phyloP scores from a whole-genome alignment of 352 stramenopile species.

The Phytophthora colocasiae region DNA sequence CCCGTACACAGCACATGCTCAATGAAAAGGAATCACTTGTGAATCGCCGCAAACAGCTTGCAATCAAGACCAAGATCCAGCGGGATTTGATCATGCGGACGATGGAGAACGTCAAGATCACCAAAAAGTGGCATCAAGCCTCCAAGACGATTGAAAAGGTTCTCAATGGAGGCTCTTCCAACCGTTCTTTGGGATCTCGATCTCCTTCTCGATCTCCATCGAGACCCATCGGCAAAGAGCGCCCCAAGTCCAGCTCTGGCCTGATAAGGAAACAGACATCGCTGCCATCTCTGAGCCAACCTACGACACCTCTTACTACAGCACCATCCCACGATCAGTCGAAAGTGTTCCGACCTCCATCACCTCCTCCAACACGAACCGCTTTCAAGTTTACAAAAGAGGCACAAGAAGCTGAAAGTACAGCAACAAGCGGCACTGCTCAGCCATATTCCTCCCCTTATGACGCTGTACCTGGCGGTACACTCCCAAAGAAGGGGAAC shows the following conservation, averaged over 20 bases:
- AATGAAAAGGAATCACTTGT: constrained; percentile 85
- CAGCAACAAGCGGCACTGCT: constrained; percentile 26
- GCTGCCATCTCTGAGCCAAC: constrained; percentile 40
- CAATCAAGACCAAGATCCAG: constrained; percentile 88
- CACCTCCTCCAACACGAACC: constrained; percentile 67
- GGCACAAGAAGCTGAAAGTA: constrained; percentile 42
- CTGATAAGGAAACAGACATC: constrained; percentile 49
- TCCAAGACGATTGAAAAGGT: constrained; percentile 84
- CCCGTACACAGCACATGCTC: constrained; percentile 83
- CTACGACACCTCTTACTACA: constrained; percentile 29
- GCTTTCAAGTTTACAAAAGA: constrained; percentile 83
- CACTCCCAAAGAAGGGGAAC: constrained; percentile 62
- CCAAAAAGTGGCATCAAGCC: constrained; percentile 86
- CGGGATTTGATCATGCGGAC: constrained; percentile 88
- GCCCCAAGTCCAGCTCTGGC: constrained; percentile 67
- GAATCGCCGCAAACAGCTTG: constrained; percentile 77
- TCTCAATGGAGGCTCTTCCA: constrained; percentile 46
- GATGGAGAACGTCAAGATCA: constrained; percentile 91
- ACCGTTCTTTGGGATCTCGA: constrained; percentile 33
- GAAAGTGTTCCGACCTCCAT: constrained; percentile 60
- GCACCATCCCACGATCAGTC: constrained; percentile 37
- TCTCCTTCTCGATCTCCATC: constrained; percentile 54
- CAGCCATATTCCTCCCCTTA: constrained; percentile 80
- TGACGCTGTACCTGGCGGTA: constrained; percentile 51
- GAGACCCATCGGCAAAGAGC: constrained; percentile 40